Evolutionary conservation across 2,329 filamentous ascomycete genomes (phyloP), one percentile per base, ranked within the genome.

Genomic region (Sporothrix pallida): DNA sequence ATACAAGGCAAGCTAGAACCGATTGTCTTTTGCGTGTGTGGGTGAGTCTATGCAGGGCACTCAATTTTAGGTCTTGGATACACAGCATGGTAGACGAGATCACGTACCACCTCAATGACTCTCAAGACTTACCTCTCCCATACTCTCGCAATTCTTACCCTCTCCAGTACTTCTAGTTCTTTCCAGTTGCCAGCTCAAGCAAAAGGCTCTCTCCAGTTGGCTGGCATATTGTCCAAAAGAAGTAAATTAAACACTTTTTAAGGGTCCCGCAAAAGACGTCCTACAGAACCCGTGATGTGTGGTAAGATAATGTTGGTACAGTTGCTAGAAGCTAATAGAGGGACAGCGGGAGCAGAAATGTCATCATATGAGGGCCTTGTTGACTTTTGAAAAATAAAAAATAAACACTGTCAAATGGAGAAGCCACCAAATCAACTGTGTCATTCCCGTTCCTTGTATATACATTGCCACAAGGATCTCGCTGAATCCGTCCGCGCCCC

Each of bases 41-140:
- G 60, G 60, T 65, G 60, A 17, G 60, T 46, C 37, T 20, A 13
- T 23, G 60, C 13, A 67, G 20, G 42, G 20, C 62, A 48, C 42
- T 12, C 62, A 67, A 48, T 67, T n/a, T 48, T 26, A 67, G 20
- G 48, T 13, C 10, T 15, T 26, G 20, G 12, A 12, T n/a, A 13
- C 62, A 67, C 62, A 26, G 62, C 62, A 67, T 48, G 12, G n/a
- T 15, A 48, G 42, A 48, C 42, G 62, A 67, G 10, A 67, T 67
- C 62, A 67, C 26, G 62, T 48, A 65, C 42, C 60, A 63, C 60
- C 31, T 20, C 56, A 60, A 44, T 37, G 7, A 31, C 15, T 62
- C 31, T 8, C 58, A 37, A 42, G 13, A 6, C 15, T 62, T 37
- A 37, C 13, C 31, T 15, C 26, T 62, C 44, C 9, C 31, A 20